These are phyloP conservation scores for Biscogniauxia mediterranea DNA, from an alignment of 2,329 filamentous ascomycete genomes.

Conservation along the genomic window DNA sequence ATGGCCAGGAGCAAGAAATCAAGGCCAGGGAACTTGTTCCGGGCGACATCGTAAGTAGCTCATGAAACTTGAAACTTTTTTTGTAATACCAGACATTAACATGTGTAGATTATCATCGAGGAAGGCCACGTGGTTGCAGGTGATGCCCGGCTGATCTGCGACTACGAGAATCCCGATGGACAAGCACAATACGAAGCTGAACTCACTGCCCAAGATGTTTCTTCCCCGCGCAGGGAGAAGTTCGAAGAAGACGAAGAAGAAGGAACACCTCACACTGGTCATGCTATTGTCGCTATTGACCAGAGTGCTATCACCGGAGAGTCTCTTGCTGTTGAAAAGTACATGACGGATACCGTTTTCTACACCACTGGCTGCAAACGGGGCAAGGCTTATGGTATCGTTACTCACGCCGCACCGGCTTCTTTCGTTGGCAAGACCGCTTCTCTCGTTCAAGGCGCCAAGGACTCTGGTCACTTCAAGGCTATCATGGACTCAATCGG, in stretches of 20 bases:
- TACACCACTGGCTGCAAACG: constrained; percentile 76
- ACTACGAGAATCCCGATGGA: constrained; percentile 64
- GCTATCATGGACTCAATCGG: constrained; percentile 77
- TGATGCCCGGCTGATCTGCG: constrained; percentile 68
- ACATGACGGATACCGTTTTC: constrained; percentile 70
- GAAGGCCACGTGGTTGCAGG: constrained; percentile 67
- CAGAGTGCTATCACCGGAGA: constrained; percentile 75
- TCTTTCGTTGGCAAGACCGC: constrained; percentile 74
- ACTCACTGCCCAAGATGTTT: constrained; percentile 53
- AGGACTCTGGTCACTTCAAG: constrained; percentile 73
- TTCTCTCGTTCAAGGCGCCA: constrained; percentile 65
- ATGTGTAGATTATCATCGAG: constrained; percentile 59
- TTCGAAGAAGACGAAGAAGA: constrained; percentile 59
- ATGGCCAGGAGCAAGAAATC: constrained; percentile 64
- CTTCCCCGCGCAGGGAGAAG: constrained; percentile 55
- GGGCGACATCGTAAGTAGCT: constrained; percentile 62
- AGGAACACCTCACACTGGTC: constrained; percentile 55
- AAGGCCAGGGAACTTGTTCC: constrained; percentile 69
- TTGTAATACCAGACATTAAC: constrained; percentile 4
- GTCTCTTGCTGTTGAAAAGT: constrained; percentile 70
- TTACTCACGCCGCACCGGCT: constrained; percentile 61
- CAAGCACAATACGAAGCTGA: constrained; percentile 67
- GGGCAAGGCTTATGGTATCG: constrained; percentile 67
- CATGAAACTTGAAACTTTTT: background rate
- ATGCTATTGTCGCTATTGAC: constrained; percentile 66